Conservation (phyloP, 208 protist genomes). For the Acanthamoeba quina region DNA sequence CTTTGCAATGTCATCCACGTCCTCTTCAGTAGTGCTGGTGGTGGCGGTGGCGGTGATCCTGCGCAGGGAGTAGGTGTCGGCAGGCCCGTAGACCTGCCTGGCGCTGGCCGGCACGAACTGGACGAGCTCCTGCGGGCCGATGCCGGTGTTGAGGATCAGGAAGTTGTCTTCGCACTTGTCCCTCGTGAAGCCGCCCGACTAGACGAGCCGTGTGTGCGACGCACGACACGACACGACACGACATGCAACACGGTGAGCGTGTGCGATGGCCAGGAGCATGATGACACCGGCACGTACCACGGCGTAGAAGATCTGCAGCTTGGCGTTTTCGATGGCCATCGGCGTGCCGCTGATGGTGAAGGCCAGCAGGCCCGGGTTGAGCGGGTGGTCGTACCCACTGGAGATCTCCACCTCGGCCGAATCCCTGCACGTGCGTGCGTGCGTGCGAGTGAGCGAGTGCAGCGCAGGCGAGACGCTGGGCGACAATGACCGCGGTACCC, state of each 20-base stretch:
- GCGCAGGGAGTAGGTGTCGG: neutral
- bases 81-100: neutral
- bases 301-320: slow-evolving; percentile 21
- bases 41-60: neutral
- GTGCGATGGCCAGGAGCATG: neutral
- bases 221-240: neutral
- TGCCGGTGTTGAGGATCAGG: neutral
- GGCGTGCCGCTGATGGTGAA: slow-evolving; percentile 51
- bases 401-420: neutral
- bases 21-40: too few relatives aligned
- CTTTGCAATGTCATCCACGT: neutral
- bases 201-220: neutral
- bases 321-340: neutral
- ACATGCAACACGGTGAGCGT: neutral
- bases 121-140: neutral
- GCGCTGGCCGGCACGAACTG: slow-evolving; percentile 18
- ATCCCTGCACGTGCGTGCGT: neutral
- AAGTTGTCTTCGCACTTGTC: neutral
- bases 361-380: neutral
- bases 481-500: neutral
- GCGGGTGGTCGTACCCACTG: neutral
- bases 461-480: neutral
- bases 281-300: neutral
- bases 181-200: slow-evolving; percentile 23
- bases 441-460: neutral